Base-by-base conservation (phyloP, 495 filamentous ascomycete genomes). In the Parathielavia hyrcaniae region DNA sequence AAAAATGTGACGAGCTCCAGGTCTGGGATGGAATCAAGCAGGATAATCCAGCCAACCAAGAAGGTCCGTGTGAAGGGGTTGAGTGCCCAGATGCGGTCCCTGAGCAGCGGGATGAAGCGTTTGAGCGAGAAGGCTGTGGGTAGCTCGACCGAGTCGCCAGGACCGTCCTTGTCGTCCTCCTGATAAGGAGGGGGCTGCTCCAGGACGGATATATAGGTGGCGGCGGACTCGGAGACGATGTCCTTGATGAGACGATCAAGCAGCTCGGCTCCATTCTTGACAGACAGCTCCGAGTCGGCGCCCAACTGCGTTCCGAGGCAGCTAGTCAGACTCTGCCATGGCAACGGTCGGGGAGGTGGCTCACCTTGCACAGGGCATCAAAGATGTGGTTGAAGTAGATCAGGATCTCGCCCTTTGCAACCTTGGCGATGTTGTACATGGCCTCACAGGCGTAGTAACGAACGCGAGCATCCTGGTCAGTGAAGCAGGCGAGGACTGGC, bases 361-460 rank as follows among this genome's bases (percentile, higher is more conserved):
- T 53, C 22, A 96, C 92, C 83, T 96, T 99, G 73, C 91, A 93
- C 43, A 99, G 71, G 12, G 93, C 90, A 73, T 97, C 95, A 67
- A 99, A 99, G 44, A 97, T 91, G 51, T 97, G 86, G 69, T 99
- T 97, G 75, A 97, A 99, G 74, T 95, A 97, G 20, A 91, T 79
- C 59, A 97, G 69, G 34, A 96, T 93, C 69, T 99, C 95, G 45
- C 95, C 95, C 70, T 99, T 99, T 22, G 95, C 93, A 10, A 97
- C 93, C 75, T 98, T 98, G 61, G 95, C 91, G 66, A 99, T 97
- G 66, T 99, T 99, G 71, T 99, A 99, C 95, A 99, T 99, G 73
- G 91, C 93, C 80, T 99, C 95, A 74, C 95, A 99, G 47, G 95
- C 95, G 72, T 99, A 99, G 70, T 99, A 99, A 53, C 95, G 84